Percentiles rank a stretch among this genome's conserved stretches.
Conservation (phyloP, 345 rosid species). For the Citrus sinensis region DNA sequence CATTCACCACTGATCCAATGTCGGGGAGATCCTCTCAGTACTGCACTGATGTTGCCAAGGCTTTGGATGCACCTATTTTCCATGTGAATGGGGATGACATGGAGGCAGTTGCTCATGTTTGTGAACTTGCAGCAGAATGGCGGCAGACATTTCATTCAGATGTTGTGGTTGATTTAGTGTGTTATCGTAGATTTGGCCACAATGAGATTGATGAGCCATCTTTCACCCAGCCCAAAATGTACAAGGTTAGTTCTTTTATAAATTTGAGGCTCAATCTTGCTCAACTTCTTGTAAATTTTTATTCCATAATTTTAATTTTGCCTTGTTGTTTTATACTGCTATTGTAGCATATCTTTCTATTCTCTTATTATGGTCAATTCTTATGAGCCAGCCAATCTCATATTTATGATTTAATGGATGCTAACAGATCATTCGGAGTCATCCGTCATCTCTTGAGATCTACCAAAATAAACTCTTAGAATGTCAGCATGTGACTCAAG, state of each 20-base stretch:
- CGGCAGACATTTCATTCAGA: conserved; percentile 83
- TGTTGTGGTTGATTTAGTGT: conserved; percentile 78
- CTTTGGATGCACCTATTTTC: conserved; percentile 75
- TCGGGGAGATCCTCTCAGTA: conserved; percentile 83
- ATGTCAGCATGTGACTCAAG: conserved; percentile 55
- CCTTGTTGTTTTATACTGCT: not conserved
- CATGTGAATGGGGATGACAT: conserved; percentile 78
- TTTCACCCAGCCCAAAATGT: conserved; percentile 83
- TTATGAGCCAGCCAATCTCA: not conserved
- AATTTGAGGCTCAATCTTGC: not conserved
- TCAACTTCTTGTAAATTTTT: too few relatives aligned
- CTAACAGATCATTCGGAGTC: conserved; percentile 60
- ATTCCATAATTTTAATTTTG: not conserved
- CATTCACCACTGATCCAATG: conserved; percentile 79
- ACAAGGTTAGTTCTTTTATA: conserved; percentile 44
- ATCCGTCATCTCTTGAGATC: conserved; percentile 67
- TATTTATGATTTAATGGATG: conserved; percentile 16
- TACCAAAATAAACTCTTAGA: conserved; percentile 62
- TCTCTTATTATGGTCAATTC: too few relatives aligned
- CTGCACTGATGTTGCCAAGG: conserved; percentile 87
- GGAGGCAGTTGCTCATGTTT: conserved; percentile 74
- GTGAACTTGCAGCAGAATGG: conserved; percentile 91
- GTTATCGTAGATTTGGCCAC: conserved; percentile 78
- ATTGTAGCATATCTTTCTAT: not conserved
- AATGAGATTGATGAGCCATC: conserved; percentile 88